These are phyloP conservation scores for Acacia crassicarpa DNA, from an alignment of 306 rosid species.

Conservation along the genomic window DNA sequence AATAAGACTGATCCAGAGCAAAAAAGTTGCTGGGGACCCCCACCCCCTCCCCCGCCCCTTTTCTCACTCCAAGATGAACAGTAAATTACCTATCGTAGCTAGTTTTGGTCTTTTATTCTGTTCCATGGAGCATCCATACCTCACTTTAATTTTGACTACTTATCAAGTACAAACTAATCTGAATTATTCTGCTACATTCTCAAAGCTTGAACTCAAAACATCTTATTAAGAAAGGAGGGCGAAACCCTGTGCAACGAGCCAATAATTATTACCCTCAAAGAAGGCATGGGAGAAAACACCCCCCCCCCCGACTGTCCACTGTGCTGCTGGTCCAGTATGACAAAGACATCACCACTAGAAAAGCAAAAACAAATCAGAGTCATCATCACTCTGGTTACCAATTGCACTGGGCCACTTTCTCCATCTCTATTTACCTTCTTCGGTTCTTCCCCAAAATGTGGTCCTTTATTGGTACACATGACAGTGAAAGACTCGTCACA, in stretches of 20 bases:
- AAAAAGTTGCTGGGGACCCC: conserved; percentile 19
- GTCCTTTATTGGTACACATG: not conserved
- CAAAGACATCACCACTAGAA: conserved; percentile 28
- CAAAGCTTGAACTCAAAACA: no score
- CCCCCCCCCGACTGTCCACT: conserved; percentile 14
- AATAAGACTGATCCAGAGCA: not conserved
- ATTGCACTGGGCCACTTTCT: conserved; percentile 12
- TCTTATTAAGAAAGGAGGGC: no score
- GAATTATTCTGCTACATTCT: no score
- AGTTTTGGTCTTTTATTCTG: not conserved
- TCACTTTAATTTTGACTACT: no score
- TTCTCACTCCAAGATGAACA: conserved; percentile 12
- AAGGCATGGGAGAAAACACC: conserved; percentile 13
- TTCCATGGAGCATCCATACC: no score
- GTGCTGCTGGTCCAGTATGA: conserved; percentile 49
- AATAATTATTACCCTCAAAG: conserved; percentile 17
- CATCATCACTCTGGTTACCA: conserved; percentile 28
- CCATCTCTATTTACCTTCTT: not conserved
- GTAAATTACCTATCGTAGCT: conserved; percentile 22
- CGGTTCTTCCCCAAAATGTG: not conserved
- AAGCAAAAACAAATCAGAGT: conserved; percentile 27
- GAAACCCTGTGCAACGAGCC: not conserved
- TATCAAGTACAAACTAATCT: no score
- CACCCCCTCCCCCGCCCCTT: not conserved
- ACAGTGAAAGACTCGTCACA: conserved; percentile 23